Conservation (phyloP, 2,329 filamentous ascomycete species). For the Myriosclerotinia duriaeana region DNA sequence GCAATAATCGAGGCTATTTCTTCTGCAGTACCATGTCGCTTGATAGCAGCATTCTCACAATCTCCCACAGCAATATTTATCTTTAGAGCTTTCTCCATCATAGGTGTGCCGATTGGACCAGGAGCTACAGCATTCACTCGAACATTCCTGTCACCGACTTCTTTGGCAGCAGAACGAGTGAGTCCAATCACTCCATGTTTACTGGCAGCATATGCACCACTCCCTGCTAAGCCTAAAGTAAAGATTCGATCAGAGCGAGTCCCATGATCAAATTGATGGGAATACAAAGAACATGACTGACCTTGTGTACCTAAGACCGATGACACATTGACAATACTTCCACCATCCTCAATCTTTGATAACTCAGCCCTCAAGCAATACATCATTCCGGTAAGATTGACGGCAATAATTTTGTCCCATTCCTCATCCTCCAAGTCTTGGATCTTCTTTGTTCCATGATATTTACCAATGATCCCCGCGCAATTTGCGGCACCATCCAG, state of each 20-base stretch:
- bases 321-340: slow-evolving; percentile 44
- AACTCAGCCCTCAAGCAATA: slow-evolving; percentile 44
- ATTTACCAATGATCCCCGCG: slow-evolving; percentile 45
- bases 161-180: slow-evolving; percentile 40
- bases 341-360: slow-evolving; percentile 43
- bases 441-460: slow-evolving; percentile 38
- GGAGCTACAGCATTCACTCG: slow-evolving; percentile 37
- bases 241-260: slow-evolving; percentile 31
- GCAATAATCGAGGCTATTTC: slow-evolving; percentile 47
- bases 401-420: slow-evolving; percentile 43
- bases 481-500: slow-evolving; percentile 53
- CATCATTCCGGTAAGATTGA: slow-evolving; percentile 44
- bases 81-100: slow-evolving; percentile 44
- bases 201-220: slow-evolving; percentile 33
- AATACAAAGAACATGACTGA: slow-evolving; percentile 27
- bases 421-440: slow-evolving; percentile 42
- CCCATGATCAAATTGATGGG: neutral
- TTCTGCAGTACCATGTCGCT: slow-evolving; percentile 49
- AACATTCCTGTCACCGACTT: slow-evolving; percentile 42
- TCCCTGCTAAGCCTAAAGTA: slow-evolving; percentile 37
- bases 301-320: slow-evolving; percentile 53
- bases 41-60: slow-evolving; percentile 43
- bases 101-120: slow-evolving; percentile 51
- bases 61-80: slow-evolving; percentile 29
- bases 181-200: slow-evolving; percentile 47